Conservation (phyloP, 495 filamentous ascomycete species). For the Penicillium robsamsonii region DNA sequence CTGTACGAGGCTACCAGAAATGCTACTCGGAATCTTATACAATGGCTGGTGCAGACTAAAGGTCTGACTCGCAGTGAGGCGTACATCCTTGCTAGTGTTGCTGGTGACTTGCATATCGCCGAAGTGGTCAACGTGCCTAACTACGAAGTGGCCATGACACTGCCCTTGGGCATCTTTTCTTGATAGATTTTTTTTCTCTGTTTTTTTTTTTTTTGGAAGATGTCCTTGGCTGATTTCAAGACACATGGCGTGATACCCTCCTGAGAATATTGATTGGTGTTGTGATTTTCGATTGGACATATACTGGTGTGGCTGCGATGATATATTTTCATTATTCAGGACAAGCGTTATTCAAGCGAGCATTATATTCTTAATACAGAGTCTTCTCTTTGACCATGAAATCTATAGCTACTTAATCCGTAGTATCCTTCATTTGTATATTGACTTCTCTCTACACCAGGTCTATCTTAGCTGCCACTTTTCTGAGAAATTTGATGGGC, state of each 20-base stretch:
- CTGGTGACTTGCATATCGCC: constrained; percentile 44
- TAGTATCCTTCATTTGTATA: not conserved
- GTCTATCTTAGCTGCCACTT: not conserved
- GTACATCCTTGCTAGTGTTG: constrained; percentile 51
- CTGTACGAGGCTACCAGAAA: constrained; percentile 44
- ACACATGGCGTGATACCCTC: constrained; percentile 10
- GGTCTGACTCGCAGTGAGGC: constrained; percentile 44
- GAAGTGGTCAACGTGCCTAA: constrained; percentile 53
- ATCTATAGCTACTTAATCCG: not conserved
- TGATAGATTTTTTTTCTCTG: constrained; percentile 1
- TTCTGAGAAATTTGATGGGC: not conserved
- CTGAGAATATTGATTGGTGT: constrained; percentile 5
- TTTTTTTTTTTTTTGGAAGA: not conserved
- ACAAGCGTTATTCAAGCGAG: constrained; percentile 11
- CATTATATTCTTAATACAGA: constrained; percentile 2
- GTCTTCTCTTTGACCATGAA: not conserved
- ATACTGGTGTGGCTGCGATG: constrained; percentile 4
- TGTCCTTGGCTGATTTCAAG: not conserved
- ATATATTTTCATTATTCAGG: constrained; percentile 6
- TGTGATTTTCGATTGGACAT: constrained; percentile 7
- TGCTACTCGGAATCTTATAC: constrained; percentile 42
- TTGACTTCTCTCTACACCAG: not conserved
- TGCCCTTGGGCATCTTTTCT: constrained; percentile 46
- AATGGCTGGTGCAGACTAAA: constrained; percentile 46
- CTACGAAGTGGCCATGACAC: constrained; percentile 45